These are phyloP conservation scores for Schizosaccharomyces octosporus DNA, from an alignment of 805 yeast genomes.

Conservation along the genomic window DNA sequence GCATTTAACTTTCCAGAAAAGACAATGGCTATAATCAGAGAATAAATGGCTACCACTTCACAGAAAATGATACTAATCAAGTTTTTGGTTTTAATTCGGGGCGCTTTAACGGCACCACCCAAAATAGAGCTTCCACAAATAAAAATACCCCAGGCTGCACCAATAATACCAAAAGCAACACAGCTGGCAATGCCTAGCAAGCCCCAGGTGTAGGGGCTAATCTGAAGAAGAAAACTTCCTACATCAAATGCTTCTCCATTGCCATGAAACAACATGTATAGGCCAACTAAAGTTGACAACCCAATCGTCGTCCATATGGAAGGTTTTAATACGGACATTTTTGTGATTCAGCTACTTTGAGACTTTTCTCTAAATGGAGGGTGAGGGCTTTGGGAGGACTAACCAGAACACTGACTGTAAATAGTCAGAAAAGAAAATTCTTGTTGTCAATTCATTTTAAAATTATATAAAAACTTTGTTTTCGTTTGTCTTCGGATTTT, in stretches of 20 bases:
- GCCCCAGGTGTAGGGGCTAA: slow-evolving; percentile 97
- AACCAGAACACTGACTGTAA: not conserved
- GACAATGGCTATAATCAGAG: slow-evolving; percentile 77
- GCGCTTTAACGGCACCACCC: slow-evolving; percentile 96
- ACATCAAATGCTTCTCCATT: slow-evolving; percentile 80
- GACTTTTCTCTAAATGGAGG: not conserved
- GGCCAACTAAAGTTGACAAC: not conserved
- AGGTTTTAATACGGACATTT: not conserved
- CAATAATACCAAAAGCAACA: slow-evolving; percentile 82
- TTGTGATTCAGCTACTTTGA: not conserved
- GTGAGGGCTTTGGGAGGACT: not conserved
- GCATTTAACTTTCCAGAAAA: slow-evolving; percentile 67
- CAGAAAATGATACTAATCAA: slow-evolving; percentile 85
- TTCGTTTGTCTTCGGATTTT: no score
- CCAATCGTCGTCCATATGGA: not conserved
- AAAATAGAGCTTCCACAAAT: slow-evolving; percentile 80
- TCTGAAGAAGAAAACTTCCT: slow-evolving; percentile 59
- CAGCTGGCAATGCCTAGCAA: slow-evolving; percentile 68
- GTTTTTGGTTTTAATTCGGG: slow-evolving; percentile 90
- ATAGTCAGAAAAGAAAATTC: no score
- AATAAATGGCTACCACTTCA: slow-evolving; percentile 97
- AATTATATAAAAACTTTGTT: no score
- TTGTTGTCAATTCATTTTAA: no score
- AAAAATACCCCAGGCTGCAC: slow-evolving; percentile 80
- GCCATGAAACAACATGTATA: slow-evolving; percentile 53